Conservation (phyloP, 495 filamentous ascomycete species). For the Glonium stellatum region DNA sequence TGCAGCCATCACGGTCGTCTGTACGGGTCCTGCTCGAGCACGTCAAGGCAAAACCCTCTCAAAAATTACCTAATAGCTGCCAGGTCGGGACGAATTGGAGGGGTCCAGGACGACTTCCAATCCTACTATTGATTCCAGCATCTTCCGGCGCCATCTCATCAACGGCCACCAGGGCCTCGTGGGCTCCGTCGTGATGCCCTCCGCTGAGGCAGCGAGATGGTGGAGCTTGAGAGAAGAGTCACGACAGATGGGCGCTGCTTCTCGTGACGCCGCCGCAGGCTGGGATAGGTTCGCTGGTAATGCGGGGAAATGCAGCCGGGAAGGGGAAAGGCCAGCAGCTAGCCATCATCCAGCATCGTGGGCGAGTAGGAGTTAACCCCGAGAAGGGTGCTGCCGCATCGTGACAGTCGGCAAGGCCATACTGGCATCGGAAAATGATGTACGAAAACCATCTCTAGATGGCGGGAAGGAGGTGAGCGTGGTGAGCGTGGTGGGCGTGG, state of each 20-base stretch:
- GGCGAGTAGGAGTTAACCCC: no score
- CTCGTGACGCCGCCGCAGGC: neutral
- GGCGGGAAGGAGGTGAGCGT: no score
- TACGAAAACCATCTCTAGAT: no score
- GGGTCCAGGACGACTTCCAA: neutral
- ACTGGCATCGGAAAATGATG: no score
- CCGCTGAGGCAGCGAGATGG: neutral
- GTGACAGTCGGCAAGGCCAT: no score
- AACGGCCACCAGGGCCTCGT: neutral
- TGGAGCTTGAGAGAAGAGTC: neutral
- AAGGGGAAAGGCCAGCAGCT: neutral
- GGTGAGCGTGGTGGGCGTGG: no score
- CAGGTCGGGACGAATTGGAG: neutral
- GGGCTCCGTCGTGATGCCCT: neutral
- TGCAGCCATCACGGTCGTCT: neutral
- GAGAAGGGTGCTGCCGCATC: no score
- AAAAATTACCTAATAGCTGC: constrained; percentile 4
- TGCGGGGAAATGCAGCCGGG: neutral
- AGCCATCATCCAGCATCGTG: neutral
- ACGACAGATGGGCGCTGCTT: neutral
- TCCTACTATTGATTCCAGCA: neutral
- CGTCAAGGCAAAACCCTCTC: neutral
- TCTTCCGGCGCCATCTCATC: neutral
- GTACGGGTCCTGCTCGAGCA: neutral
- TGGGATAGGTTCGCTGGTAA: neutral